These are phyloP conservation scores for Lepiota venenata DNA, from an alignment of 768 basidiomycete species.

Conservation along the genomic window DNA sequence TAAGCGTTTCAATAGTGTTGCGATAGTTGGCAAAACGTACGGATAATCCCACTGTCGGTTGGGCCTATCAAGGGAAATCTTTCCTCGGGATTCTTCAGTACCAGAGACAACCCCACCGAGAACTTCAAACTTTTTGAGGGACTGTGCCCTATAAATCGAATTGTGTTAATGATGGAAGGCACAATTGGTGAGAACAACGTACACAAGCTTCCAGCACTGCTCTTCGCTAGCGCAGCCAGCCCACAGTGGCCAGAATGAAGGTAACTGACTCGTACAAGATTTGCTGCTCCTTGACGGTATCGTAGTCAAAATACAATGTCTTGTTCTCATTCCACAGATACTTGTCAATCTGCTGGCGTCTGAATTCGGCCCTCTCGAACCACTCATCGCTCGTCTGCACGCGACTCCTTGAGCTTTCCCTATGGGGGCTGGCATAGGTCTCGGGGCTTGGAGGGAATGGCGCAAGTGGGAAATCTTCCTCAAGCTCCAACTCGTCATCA, in stretches of 20 bases:
- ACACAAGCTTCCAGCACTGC: constrained; percentile 93
- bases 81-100: constrained; percentile 94
- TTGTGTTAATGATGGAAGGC: constrained; percentile 16
- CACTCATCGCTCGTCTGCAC: constrained; percentile 83
- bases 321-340: constrained; percentile 98
- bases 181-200: constrained; percentile 30
- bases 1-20: constrained; percentile 14
- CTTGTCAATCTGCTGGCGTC: constrained; percentile 85
- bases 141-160: constrained; percentile 57
- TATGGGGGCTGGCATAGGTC: constrained; percentile 58
- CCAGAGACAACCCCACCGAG: constrained; percentile 94
- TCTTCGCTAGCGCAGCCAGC: constrained; percentile 96
- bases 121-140: constrained; percentile 94
- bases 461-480: constrained; percentile 87
- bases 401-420: constrained; percentile 57
- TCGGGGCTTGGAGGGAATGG: constrained; percentile 87
- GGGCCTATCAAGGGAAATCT: constrained; percentile 92
- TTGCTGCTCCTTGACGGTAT: constrained; percentile 88
- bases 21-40: constrained; percentile 41
- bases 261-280: constrained; percentile 97
- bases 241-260: constrained; percentile 94
- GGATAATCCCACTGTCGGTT: constrained; percentile 99
- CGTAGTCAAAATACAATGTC: constrained; percentile 94
- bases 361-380: constrained; percentile 85
- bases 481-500: constrained; percentile 86